Percentiles rank a stretch among this genome's conserved stretches.
Conservation (phyloP, 306 rosid species). For the Inga oerstediana region DNA sequence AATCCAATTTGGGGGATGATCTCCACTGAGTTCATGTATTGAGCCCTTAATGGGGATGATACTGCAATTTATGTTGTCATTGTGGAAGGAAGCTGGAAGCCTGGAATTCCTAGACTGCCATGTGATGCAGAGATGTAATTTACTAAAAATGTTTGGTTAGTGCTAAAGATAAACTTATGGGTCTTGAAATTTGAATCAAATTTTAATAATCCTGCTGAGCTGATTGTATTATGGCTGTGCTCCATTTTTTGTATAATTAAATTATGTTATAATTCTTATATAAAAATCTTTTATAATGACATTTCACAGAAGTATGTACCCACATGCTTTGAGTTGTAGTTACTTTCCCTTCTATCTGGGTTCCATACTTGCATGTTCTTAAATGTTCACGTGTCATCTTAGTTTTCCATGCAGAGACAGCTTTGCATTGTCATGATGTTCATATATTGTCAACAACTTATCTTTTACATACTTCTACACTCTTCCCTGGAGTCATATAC, state of each 20-base stretch:
- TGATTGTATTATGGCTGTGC: background rate
- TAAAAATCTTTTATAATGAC: background rate
- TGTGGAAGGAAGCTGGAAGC: background rate
- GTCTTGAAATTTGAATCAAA: background rate
- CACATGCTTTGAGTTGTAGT: constrained; percentile 14
- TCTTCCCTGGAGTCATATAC: constrained; percentile 15
- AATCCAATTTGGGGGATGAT: background rate
- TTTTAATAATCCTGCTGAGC: background rate
- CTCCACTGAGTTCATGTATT: background rate
- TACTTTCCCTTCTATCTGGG: constrained; percentile 2
- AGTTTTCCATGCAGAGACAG: background rate
- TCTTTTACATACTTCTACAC: background rate
- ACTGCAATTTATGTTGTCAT: background rate
- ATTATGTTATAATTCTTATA: constrained; percentile 6
- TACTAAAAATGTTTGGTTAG: constrained; percentile 12
- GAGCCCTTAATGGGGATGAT: background rate
- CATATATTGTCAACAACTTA: constrained; percentile 22
- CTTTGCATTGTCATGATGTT: background rate
- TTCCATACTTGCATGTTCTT: background rate
- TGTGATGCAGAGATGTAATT: constrained; percentile 9
- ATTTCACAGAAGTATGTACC: background rate
- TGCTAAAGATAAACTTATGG: constrained; percentile 8
- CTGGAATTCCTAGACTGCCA: background rate
- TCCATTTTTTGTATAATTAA: constrained; percentile 26
- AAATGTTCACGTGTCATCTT: constrained; percentile 5